Evolutionary conservation across 2,329 filamentous ascomycete species (phyloP).

Genomic region (Grosmannia huntii): DNA sequence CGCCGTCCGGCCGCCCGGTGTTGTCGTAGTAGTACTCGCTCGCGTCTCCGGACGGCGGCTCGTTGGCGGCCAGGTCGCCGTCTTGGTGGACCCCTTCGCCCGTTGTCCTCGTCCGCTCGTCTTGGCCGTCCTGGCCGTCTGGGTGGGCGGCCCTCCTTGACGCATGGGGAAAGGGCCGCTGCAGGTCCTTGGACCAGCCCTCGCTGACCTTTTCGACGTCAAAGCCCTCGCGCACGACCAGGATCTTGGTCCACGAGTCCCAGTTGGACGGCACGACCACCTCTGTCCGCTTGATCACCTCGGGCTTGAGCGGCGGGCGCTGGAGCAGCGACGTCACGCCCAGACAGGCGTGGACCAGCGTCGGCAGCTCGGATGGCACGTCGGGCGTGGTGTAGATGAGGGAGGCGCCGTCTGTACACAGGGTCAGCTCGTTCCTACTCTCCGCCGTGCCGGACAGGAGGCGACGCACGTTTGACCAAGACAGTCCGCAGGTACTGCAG

Average conservation of each 20-base stretch:
- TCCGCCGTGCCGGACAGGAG: constrained; percentile 6
- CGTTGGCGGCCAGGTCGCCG: background rate
- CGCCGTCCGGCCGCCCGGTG: constrained; percentile 1
- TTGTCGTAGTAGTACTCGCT: background rate
- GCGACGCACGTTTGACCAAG: constrained; percentile 62
- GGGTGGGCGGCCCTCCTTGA: constrained; percentile 10
- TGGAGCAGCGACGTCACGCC: constrained; percentile 76
- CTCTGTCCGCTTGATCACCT: constrained; percentile 87
- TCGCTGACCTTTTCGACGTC: constrained; percentile 78
- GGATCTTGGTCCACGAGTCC: constrained; percentile 97
- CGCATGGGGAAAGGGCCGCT: constrained; percentile 35
- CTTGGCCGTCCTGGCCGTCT: background rate
- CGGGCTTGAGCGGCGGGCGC: constrained; percentile 68
- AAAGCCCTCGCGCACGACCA: constrained; percentile 81
- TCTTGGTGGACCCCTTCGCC: background rate
- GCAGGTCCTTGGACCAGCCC: constrained; percentile 76
- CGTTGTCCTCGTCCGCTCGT: background rate
- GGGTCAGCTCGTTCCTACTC: background rate
- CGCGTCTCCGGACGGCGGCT: constrained; percentile 5
- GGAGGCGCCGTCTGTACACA: constrained; percentile 57
- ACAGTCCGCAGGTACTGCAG: constrained; percentile 86
- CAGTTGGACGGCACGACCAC: constrained; percentile 92
- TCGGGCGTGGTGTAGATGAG: constrained; percentile 76
- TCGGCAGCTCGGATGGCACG: constrained; percentile 62
- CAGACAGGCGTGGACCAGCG: constrained; percentile 71